Conservation (phyloP, 176 grass and related monocot genomes). For the Otatea glauca region DNA sequence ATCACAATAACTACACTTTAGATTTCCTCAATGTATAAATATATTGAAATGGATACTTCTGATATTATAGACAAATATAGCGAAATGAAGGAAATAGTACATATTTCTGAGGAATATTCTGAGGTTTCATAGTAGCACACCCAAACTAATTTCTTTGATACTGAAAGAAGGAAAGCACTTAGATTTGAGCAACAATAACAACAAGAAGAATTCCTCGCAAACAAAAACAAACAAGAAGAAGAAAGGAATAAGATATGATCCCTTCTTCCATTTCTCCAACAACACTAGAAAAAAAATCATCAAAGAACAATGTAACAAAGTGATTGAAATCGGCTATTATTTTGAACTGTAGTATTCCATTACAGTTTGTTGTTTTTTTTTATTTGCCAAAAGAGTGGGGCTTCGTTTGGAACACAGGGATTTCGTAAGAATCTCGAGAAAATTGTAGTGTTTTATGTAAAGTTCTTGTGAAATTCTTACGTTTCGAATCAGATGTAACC, state of each 20-base stretch:
- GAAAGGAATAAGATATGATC: background rate
- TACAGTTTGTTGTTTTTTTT: background rate
- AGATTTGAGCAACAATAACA: background rate
- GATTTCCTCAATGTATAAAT: no score
- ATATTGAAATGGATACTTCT: no score
- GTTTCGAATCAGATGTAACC: background rate
- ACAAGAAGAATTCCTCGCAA: background rate
- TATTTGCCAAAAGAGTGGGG: background rate
- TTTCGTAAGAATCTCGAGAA: background rate
- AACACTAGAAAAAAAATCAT: background rate
- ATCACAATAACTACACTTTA: no score
- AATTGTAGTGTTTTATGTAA: background rate
- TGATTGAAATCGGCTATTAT: background rate
- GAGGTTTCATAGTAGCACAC: background rate
- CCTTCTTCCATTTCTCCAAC: background rate
- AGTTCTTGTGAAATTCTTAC: background rate
- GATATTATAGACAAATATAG: no score
- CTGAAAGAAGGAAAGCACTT: background rate
- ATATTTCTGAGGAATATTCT: background rate
- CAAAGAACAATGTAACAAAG: background rate
- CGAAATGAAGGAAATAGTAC: no score
- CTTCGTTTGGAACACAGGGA: background rate
- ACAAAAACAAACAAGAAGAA: background rate
- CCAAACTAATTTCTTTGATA: background rate
- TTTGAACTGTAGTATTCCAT: background rate